A percentile compares a stretch with the other conserved stretches of the same genome.
These are phyloP conservation scores for Penicilliopsis zonata DNA, from an alignment of 495 filamentous ascomycete species.

Conservation along the genomic window DNA sequence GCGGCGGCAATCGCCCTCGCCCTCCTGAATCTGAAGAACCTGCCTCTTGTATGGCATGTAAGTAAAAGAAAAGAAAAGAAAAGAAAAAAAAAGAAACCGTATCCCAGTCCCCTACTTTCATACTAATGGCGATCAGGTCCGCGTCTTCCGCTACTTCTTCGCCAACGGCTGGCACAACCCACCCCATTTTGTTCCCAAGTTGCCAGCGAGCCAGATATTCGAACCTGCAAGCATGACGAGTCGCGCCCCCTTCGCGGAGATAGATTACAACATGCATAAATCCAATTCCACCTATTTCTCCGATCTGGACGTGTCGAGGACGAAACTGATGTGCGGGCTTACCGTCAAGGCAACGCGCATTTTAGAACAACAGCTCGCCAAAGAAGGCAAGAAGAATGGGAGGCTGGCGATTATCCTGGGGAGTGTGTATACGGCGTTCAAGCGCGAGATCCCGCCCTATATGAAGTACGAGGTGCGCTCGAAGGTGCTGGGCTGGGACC, in stretches of 20 bases:
- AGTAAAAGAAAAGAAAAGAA: too few relatives aligned
- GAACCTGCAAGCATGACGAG: conserved; percentile 37
- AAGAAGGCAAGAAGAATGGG: conserved; percentile 14
- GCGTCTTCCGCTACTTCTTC: conserved; percentile 36
- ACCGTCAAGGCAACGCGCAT: conserved; percentile 15
- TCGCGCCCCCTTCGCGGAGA: conserved; percentile 44
- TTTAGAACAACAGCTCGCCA: conserved; percentile 24
- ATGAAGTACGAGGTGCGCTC: conserved; percentile 56
- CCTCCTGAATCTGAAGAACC: conserved; percentile 46
- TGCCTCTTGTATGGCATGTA: conserved; percentile 54
- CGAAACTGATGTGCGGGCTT: conserved; percentile 40
- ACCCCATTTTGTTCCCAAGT: conserved; percentile 16
- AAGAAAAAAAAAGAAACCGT: too few relatives aligned
- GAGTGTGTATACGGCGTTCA: conserved; percentile 52
- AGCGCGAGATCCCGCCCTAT: conserved; percentile 55
- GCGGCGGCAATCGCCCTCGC: conserved; percentile 40
- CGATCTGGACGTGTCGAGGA: conserved; percentile 59
- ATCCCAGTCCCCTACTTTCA: background rate
- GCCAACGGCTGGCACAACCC: conserved; percentile 17
- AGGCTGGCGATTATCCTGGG: conserved; percentile 47
- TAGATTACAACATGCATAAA: conserved; percentile 61
- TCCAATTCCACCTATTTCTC: conserved; percentile 66
- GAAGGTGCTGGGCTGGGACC: conserved; percentile 58
- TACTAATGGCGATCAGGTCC: too few relatives aligned
- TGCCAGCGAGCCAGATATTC: conserved; percentile 29